Conservation (phyloP, 495 filamentous ascomycete species). For the Chaetomium cochliodes region DNA sequence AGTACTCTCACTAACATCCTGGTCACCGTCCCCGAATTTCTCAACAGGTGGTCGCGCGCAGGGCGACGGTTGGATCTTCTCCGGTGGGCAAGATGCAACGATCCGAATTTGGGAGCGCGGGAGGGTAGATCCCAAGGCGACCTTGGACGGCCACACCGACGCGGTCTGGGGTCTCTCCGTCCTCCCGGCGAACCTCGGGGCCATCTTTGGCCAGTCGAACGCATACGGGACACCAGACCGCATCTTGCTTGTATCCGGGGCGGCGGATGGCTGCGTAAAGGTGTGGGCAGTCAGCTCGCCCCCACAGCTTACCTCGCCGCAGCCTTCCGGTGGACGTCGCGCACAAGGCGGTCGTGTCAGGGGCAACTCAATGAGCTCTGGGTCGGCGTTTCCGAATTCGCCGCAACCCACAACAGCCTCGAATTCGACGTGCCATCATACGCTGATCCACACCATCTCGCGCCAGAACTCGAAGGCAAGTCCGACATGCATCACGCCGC, state of each 20-base stretch:
- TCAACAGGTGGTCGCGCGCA: constrained; percentile 79
- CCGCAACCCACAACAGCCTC: constrained; percentile 83
- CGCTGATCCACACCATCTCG: constrained; percentile 78
- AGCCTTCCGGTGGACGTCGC: constrained; percentile 56
- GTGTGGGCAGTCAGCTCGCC: constrained; percentile 95
- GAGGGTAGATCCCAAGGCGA: constrained; percentile 91
- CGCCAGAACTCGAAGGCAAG: constrained; percentile 66
- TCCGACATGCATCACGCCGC: constrained; percentile 86
- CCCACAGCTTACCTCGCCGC: constrained; percentile 77
- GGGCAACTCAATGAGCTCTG: constrained; percentile 86
- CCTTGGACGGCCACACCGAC: constrained; percentile 89
- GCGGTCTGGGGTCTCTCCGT: constrained; percentile 95
- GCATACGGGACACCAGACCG: constrained; percentile 75
- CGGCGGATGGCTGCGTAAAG: constrained; percentile 86
- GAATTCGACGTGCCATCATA: constrained; percentile 56
- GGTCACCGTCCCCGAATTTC: constrained; percentile 78
- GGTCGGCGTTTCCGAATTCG: constrained; percentile 82
- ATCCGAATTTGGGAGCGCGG: constrained; percentile 94
- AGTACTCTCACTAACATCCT: constrained; percentile 85
- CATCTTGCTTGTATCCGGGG: constrained; percentile 85
- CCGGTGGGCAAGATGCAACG: constrained; percentile 90
- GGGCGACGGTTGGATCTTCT: constrained; percentile 97
- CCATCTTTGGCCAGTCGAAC: constrained; percentile 69
- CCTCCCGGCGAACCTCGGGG: constrained; percentile 76
- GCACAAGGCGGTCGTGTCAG: constrained; percentile 77